These are phyloP conservation scores for Cladosporium sp. DNA, from an alignment of 2,329 filamentous ascomycete species.

Conservation along the genomic window DNA sequence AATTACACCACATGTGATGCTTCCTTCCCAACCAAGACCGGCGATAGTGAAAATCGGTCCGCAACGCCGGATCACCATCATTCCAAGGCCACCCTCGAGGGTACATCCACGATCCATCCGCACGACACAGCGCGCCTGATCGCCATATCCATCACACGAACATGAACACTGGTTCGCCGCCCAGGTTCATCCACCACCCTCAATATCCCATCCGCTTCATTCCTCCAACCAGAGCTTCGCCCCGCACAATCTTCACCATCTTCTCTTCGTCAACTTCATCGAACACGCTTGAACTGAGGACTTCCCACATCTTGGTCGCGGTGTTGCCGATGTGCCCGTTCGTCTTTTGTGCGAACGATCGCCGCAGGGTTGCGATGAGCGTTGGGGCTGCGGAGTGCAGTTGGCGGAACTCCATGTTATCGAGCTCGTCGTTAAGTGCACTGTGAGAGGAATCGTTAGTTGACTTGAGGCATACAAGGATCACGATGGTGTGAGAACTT, in stretches of 20 bases:
- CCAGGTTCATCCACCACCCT: constrained; percentile 3
- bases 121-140: background rate
- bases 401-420: constrained; percentile 32
- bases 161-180: background rate
- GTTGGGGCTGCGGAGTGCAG: constrained; percentile 29
- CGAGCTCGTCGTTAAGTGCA: constrained; percentile 31
- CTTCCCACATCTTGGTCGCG: constrained; percentile 36
- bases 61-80: background rate
- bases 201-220: constrained; percentile 21
- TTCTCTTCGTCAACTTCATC: constrained; percentile 32
- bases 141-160: background rate
- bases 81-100: background rate
- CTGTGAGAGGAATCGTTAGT: constrained; percentile 23
- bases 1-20: background rate
- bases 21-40: background rate
- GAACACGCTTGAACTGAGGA: constrained; percentile 32
- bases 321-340: constrained; percentile 18
- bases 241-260: constrained; percentile 27
- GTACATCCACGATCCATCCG: background rate
- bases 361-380: constrained; percentile 33
- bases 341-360: constrained; percentile 33
- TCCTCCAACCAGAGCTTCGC: constrained; percentile 18
- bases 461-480: too few species aligned
- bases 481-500: constrained; percentile 11
- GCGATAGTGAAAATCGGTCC: background rate